Evolutionary conservation across 306 rosid species (phyloP), one percentile per base, ranked within the genome.

Genomic region (Medicago ruthenica): DNA sequence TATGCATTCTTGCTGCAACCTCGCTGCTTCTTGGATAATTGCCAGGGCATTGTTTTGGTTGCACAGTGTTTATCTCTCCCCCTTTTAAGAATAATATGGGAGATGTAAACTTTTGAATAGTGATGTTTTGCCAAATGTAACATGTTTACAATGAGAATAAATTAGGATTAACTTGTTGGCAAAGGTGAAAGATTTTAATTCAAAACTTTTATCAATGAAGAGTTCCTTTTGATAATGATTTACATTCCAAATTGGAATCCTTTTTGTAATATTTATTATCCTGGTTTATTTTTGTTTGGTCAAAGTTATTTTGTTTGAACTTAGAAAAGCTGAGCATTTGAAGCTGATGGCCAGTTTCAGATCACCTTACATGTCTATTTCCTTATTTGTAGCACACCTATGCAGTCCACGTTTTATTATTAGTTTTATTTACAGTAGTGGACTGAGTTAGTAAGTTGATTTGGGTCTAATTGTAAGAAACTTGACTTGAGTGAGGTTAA

Each of bases 101-200:
- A 82, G 76, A 81, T 48, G 58, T 59, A 74, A 74, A 79, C 58
- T 66, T 80, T 57, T 74, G 68, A 73, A 72, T 71, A 17, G 16
- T 54, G 51, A 61, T 39, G 9, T 82, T 81, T 68, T 51, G 75
- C 76, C 76, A 83, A 83, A 76, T 80, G 73, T 80, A 70, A 67
- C 64, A 20, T 55, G 75, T 67, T 79, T 83, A 42, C 50, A 39
- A n/a, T n/a, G n/a, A 78, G 31, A 88, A 87, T 91, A 84, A 85
- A 68, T 67, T 68, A 20, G 20, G 76, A 67, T 39, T 58, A 77
- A 58, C 57, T 67, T 67, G 13, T 42, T 67, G 65, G 70, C 71
- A 15, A 36, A 51, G n/a, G 58, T 63, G 2, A 39, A 60, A 16
- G n/a, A 47, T 64, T 71, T 75, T 58, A 53, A 64, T 48, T 58